These are phyloP conservation scores for Bryoerythrophyllum caledonicum DNA, from an alignment of 225 moss, liverwort and hornwort genomes.

Conservation along the genomic window DNA sequence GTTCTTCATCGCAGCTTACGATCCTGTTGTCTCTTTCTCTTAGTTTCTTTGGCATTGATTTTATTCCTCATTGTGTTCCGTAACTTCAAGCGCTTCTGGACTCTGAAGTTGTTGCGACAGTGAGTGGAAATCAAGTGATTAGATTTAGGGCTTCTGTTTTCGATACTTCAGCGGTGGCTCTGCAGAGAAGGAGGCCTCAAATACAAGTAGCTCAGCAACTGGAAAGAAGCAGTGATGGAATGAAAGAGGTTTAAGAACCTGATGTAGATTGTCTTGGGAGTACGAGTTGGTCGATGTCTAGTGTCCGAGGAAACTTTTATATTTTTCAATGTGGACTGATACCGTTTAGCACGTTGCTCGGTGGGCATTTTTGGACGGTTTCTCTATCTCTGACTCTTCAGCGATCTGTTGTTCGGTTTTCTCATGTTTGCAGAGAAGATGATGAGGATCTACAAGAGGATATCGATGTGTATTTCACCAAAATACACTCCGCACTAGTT, in stretches of 20 bases:
- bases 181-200: neutral
- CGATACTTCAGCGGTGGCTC: neutral
- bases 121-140: neutral
- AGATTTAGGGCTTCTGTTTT: constrained; percentile 8
- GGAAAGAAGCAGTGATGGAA: neutral
- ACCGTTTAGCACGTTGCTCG: neutral
- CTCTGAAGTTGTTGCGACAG: neutral
- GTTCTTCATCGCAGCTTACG: neutral
- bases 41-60: too few relatives aligned
- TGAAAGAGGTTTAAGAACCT: neutral
- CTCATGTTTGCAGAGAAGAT: neutral
- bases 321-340: neutral
- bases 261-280: neutral
- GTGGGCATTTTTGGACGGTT: neutral
- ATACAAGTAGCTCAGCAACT: neutral
- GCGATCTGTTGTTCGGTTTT: neutral
- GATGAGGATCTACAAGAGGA: neutral
- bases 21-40: too few relatives aligned
- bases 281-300: neutral
- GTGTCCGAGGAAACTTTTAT: neutral
- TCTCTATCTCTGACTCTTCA: neutral
- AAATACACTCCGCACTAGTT: constrained; percentile 31
- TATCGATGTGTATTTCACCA: constrained; percentile 27
- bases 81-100: too few relatives aligned
- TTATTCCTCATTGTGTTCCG: too few relatives aligned